Base-by-base conservation (phyloP, 2,329 filamentous ascomycete genomes). In the Cadophora luteo-olivacea region DNA sequence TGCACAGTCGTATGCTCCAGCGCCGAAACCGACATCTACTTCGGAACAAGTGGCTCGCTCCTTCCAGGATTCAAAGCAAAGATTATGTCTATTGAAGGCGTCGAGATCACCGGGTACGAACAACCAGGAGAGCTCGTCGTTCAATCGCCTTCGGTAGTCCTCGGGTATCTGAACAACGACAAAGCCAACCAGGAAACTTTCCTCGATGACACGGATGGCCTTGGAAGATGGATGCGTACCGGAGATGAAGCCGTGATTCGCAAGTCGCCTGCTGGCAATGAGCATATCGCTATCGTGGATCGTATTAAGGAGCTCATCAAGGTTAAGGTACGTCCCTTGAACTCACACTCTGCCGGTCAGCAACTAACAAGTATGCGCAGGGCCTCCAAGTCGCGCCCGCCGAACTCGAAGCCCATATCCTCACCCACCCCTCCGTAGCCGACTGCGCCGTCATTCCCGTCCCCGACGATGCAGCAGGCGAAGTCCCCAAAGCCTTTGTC, bases 151-250 rank as follows among this genome's bases (percentile, higher is more conserved):
- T 89, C 90, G 0, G 87, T 97, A 0, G 89, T 92, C 0, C 80
- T 97, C 0, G 94, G 94, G 0, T 97, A 97, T 74, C 82, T 97
- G 64, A 91, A 97, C 81, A 97, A 97, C 76, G 89, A 92, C 55
- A 90, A 92, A 75, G 93, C 94, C 3, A 97, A 90, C 24, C 84
- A 86, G 63, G 93, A 97, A 77, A 96, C 94, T 0, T 97, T 93
- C 75, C 76, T 89, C 0, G 82, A 81, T 70, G 84, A 89, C 63
- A 84, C 89, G 1, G 89, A 94, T 72, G 84, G 84, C n/a, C 77
- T 81, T 16, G 89, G 89, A 11, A 81, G 89, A 71, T 96, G 93
- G 88, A 75, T 75, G 84, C 87, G 87, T 51, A 97, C 94, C 0
- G 94, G 94, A 6, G 94, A 97, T 75, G 92, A 97, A 78, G 93